Evolutionary conservation across 768 basidiomycete species (phyloP).

Genomic region (Lyophyllum decastes): DNA sequence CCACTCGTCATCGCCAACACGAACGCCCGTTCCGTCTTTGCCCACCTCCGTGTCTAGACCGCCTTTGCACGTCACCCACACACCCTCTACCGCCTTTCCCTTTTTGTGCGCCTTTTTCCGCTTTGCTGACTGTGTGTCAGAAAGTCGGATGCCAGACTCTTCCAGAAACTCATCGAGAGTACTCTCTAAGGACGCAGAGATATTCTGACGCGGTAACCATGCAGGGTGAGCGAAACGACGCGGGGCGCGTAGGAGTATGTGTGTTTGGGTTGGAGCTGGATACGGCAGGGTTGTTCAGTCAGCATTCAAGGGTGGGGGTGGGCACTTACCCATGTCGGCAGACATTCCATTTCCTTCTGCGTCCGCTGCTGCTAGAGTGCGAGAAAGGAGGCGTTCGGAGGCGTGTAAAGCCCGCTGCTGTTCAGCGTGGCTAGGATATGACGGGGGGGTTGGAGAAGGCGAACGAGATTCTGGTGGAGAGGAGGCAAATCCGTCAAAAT

Average conservation of each 20-base stretch:
- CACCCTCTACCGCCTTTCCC: slow-evolving; percentile 40
- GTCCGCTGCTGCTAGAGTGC: slow-evolving; percentile 30
- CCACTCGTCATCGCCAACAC: slow-evolving; percentile 30
- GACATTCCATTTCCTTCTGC: slow-evolving; percentile 29
- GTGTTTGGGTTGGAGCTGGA: slow-evolving; percentile 46
- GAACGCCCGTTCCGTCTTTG: slow-evolving; percentile 7
- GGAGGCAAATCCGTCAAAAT: not conserved
- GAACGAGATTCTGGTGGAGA: slow-evolving; percentile 14
- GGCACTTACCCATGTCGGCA: slow-evolving; percentile 29
- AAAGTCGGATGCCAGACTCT: slow-evolving; percentile 29
- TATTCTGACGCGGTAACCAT: slow-evolving; percentile 48
- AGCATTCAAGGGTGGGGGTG: too few species aligned
- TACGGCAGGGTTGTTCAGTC: not conserved
- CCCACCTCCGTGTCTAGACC: slow-evolving; percentile 18
- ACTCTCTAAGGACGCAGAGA: slow-evolving; percentile 37
- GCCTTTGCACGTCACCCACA: slow-evolving; percentile 42
- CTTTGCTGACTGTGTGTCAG: not conserved
- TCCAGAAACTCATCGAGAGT: slow-evolving; percentile 40
- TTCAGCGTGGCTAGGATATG: slow-evolving; percentile 19
- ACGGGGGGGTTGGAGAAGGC: slow-evolving; percentile 16
- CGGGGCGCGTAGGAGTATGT: slow-evolving; percentile 47
- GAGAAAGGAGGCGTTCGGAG: slow-evolving; percentile 35
- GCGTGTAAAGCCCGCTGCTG: slow-evolving; percentile 27
- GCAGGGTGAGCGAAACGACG: slow-evolving; percentile 47
- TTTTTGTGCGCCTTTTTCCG: slow-evolving; percentile 20